Base-by-base conservation (phyloP, 208 protist species). In the Leishmania tarentolae region DNA sequence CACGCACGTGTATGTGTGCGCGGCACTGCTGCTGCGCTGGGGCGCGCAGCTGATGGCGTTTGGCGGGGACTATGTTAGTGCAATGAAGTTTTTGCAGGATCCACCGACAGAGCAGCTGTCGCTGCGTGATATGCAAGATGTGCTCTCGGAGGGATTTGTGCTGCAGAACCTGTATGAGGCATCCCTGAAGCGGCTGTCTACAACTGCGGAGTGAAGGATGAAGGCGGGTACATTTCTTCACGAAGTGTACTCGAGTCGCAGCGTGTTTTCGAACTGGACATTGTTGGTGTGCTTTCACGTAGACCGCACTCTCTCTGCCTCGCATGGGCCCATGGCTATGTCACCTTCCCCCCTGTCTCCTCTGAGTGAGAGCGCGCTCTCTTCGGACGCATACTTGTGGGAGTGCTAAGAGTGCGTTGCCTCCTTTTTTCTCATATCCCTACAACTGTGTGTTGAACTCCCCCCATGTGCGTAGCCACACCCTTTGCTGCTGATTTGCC, bases 1-100 rank as follows among this genome's bases (percentile, higher is more conserved):
- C 46, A 88, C 92, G 40, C 95, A 98, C 82, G 94, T 98, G 11
- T 98, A 95, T 79, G 89, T 96, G 28, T 98, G 96, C 76, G 93
- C 92, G 4, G 92, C 95, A n/a, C 81, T 98, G 57, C 86, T 98
- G 75, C 37, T 91, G 28, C 86, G 88, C 44, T 97, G 88, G 88
- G 88, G 91, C 35, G 50, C 83, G 24, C 77, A 83, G 75, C 84
- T 98, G n/a, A 83, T 90, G 66, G 42, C 80, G 24, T 85, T 89
- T 76, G 83, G 71, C 19, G 88, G 95, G 40, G 77, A 85, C 69
- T 97, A 95, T 76, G 53, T 88, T 21, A 85, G 90, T 24, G 86
- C 88, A 17, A 82, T 97, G 74, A 86, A 82, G 65, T 93, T 94
- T 59, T 81, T 98, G 72, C 95, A 98, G 59, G 72, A 88, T 35